These are phyloP conservation scores for Lactarius vividus DNA, from an alignment of 768 basidiomycete species.

Conservation along the genomic window DNA sequence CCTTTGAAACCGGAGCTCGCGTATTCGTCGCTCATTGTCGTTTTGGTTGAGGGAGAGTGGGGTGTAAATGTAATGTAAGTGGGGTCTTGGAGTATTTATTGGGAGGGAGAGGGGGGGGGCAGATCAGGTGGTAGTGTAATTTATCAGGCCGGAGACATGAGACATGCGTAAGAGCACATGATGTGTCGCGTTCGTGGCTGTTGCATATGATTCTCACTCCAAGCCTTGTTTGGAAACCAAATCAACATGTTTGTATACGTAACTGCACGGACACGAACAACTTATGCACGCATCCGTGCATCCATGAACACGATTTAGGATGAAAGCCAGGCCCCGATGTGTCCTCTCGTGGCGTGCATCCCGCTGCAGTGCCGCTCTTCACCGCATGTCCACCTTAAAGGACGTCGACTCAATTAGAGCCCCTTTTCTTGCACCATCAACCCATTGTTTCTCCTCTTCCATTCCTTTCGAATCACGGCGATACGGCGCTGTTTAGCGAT, in stretches of 20 bases:
- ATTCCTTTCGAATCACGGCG: neutral
- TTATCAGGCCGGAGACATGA: neutral
- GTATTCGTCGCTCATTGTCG: constrained; percentile 28
- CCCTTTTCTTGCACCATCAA: neutral
- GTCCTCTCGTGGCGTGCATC: neutral
- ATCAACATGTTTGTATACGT: neutral
- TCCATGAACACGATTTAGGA: neutral
- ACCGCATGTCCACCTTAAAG: neutral
- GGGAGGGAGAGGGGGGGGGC: neutral
- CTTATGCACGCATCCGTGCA: no score
- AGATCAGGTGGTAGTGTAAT: constrained; percentile 1
- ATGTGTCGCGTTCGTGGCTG: neutral
- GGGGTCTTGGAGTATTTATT: neutral
- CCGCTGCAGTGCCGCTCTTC: neutral
- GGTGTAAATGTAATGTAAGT: neutral
- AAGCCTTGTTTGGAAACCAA: neutral
- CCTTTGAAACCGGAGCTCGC: constrained; percentile 27
- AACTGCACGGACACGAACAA: neutral
- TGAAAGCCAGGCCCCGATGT: neutral
- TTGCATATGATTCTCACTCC: neutral
- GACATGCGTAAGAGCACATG: neutral
- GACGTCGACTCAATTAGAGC: neutral
- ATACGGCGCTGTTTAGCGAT: neutral
- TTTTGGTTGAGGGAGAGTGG: neutral
- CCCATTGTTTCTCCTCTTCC: neutral